phyloP scores from a whole-genome alignment of 257 asterid genomes.

The Primulina huaijiensis region DNA sequence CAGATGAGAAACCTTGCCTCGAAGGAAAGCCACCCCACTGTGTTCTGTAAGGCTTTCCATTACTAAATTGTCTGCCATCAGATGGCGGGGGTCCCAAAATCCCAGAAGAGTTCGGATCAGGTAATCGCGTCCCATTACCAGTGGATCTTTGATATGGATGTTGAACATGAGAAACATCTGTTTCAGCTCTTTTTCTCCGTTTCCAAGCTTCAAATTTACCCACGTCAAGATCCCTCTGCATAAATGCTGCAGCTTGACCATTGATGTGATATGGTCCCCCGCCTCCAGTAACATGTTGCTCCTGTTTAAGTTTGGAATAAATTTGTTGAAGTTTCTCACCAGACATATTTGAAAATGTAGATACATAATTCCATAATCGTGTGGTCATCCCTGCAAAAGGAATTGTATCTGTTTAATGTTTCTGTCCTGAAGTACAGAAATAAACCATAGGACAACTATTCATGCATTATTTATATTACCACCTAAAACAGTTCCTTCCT shows the following conservation, averaged over 20 bases:
- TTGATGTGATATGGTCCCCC: conserved; percentile 65
- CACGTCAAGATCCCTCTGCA: conserved; percentile 71
- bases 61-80: conserved; percentile 57
- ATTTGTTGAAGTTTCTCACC: conserved; percentile 94
- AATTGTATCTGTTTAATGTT: conserved; percentile 9
- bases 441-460: background rate
- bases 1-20: conserved; percentile 64
- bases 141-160: conserved; percentile 54
- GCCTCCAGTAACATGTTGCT: conserved; percentile 58
- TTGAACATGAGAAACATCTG: conserved; percentile 59
- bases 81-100: conserved; percentile 94
- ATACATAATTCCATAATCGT: conserved; percentile 90
- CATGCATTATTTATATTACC: conserved; percentile 2
- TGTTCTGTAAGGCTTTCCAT: conserved; percentile 69
- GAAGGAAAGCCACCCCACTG: conserved; percentile 56
- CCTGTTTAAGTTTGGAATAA: conserved; percentile 77
- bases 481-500: conserved; percentile 2
- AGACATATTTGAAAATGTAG: conserved; percentile 78
- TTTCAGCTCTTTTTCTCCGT: conserved; percentile 82
- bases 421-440: background rate
- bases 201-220: conserved; percentile 97
- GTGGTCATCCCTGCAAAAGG: conserved; percentile 74
- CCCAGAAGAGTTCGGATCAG: conserved; percentile 70
- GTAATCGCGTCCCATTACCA: conserved; percentile 51
- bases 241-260: conserved; percentile 45